Percentiles rank a stretch among this genome's conserved stretches.
These are phyloP conservation scores for Mycena rebaudengoi DNA, from an alignment of 768 basidiomycete species.

Conservation along the genomic window DNA sequence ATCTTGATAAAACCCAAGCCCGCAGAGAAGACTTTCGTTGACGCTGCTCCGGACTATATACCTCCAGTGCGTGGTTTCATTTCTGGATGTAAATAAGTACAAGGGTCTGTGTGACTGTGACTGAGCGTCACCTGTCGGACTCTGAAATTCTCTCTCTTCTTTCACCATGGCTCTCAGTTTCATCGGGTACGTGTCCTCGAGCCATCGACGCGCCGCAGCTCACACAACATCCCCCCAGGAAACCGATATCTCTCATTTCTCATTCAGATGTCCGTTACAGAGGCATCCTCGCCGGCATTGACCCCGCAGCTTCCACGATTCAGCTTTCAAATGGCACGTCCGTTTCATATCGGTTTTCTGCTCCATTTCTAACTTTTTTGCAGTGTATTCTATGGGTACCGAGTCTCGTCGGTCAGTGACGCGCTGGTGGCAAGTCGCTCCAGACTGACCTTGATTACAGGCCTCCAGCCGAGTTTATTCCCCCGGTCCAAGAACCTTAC, in stretches of 20 bases:
- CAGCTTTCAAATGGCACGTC: constrained; percentile 83
- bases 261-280: constrained; percentile 92
- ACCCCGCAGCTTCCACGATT: constrained; percentile 86
- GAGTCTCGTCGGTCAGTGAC: constrained; percentile 77
- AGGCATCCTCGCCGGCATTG: constrained; percentile 87
- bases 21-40: too few species aligned
- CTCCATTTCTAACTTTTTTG: background rate
- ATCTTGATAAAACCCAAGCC: too few species aligned
- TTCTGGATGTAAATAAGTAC: too few species aligned
- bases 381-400: constrained; percentile 90
- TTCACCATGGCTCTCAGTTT: constrained; percentile 74
- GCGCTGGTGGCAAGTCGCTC: background rate
- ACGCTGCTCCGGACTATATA: too few species aligned
- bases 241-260: constrained; percentile 89
- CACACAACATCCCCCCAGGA: constrained; percentile 52
- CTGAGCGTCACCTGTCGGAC: too few species aligned
- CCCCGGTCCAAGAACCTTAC: constrained; percentile 85
- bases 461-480: constrained; percentile 80
- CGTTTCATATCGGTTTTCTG: constrained; percentile 7
- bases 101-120: too few species aligned
- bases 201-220: background rate
- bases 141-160: constrained; percentile 9
- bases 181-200: constrained; percentile 62
- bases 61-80: too few species aligned
- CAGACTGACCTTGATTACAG: constrained; percentile 42